These are phyloP conservation scores for Aspergillus phoenicis DNA, from an alignment of 2,329 filamentous ascomycete genomes.

Conservation along the genomic window DNA sequence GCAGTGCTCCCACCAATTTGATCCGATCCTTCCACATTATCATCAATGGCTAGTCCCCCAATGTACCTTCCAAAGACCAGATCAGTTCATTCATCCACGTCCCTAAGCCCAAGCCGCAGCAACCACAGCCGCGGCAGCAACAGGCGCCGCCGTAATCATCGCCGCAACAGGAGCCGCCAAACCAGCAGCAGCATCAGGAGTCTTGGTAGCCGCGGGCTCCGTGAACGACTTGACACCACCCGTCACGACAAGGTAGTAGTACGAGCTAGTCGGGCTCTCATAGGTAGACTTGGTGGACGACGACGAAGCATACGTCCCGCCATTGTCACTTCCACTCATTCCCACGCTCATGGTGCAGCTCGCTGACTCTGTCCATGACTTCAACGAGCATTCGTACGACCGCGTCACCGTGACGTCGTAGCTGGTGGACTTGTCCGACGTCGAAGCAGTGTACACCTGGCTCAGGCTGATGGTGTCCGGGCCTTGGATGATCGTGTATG, in stretches of 20 bases:
- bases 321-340: constrained; percentile 12
- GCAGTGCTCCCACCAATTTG: no score
- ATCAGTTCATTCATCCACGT: background rate
- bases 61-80: background rate
- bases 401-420: constrained; percentile 25
- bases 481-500: constrained; percentile 31
- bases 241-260: constrained; percentile 23
- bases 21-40: no score
- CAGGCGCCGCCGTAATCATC: constrained; percentile 28
- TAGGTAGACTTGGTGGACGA: background rate
- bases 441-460: constrained; percentile 24
- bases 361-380: constrained; percentile 18
- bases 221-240: constrained; percentile 24
- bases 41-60: fast-evolving
- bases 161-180: constrained; percentile 14
- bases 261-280: constrained; percentile 2
- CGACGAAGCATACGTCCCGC: background rate
- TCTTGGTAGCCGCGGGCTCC: constrained; percentile 21
- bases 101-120: constrained; percentile 10
- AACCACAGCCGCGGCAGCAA: constrained; percentile 27
- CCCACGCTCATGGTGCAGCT: constrained; percentile 24
- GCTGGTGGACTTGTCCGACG: background rate
- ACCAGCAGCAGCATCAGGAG: constrained; percentile 21
- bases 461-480: constrained; percentile 23
- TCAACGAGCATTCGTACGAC: constrained; percentile 21